Base-by-base conservation (phyloP, 768 basidiomycete species). In the Suillus ampliporus region DNA sequence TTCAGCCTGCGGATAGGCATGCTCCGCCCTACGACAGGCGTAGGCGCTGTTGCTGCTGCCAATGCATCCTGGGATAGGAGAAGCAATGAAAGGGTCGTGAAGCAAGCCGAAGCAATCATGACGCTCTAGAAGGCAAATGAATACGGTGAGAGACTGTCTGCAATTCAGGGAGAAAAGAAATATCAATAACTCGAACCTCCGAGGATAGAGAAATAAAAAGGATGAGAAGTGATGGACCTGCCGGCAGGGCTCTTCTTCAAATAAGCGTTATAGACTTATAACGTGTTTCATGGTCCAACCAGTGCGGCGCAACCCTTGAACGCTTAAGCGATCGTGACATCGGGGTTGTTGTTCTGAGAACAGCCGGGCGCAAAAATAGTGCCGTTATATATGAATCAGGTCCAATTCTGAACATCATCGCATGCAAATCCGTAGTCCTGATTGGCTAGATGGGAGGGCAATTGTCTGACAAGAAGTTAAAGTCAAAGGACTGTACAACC, bases 31-130 rank as follows among this genome's bases (percentile, higher is more conserved):
- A 56, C 37, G 23, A 26, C 17, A 26, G 37, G 9, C 1, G 17
- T 26, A 26, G 53, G 38, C 23, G 23, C 15, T 26, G 53, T 38
- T 17, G 53, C 37, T 26, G 53, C 53, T 6, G 15, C 53, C 23
- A 23, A 56, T 26, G 4, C 53, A 56, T 56, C 37, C 1, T 40
- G 53, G 17, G 31, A 26, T 3, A 56, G 17, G 5, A 56, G 17
- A 40, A 56, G 17, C 23, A 56, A 40, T 3, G 38, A 26, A 38
- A 54, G 23, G 37, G 53, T 19, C 35, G 53, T 54, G 37, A 54
- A 38, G 53, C 23, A 26, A 54, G 37, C 53, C 38, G 53, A 26
- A 38, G 53, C 53, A 54, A 54, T 19, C 53, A 54, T 54, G 38
- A 38, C 53, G 10, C 21, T 54, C 37, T 26, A 26, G 10, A 26